Conservation (phyloP, 257 asterid genomes). For the Plectranthus barbatus region DNA sequence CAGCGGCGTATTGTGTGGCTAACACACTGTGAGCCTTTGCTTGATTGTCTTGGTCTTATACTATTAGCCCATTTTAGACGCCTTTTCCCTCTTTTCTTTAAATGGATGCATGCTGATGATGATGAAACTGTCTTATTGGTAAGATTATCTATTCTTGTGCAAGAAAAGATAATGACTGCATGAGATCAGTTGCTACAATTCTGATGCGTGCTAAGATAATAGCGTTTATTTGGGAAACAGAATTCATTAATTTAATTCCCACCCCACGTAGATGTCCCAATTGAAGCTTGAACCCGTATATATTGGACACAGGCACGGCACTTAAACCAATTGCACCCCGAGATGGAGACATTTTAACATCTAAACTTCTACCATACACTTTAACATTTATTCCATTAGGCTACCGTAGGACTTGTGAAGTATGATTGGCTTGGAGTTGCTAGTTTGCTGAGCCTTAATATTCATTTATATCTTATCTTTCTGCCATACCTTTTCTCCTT, state of each 20-base stretch:
- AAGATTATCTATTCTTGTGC: slow-evolving; percentile 18
- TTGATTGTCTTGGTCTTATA: slow-evolving; percentile 57
- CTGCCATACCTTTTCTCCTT: background rate
- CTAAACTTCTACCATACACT: too few relatives aligned
- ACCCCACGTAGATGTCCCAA: too few relatives aligned
- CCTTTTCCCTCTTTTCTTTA: slow-evolving; percentile 79
- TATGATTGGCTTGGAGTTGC: background rate
- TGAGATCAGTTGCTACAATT: background rate
- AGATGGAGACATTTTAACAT: too few relatives aligned
- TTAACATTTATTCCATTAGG: too few relatives aligned
- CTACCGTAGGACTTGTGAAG: too few relatives aligned
- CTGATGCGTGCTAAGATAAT: background rate
- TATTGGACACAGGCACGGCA: too few relatives aligned
- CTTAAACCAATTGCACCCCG: too few relatives aligned
- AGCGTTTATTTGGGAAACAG: too few relatives aligned
- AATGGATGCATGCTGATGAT: slow-evolving; percentile 92
- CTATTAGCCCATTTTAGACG: slow-evolving; percentile 77
- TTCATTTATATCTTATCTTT: slow-evolving; percentile 2
- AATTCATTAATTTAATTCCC: too few relatives aligned
- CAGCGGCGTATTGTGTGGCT: slow-evolving; percentile 81
- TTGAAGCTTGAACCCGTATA: too few relatives aligned
- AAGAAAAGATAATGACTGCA: background rate
- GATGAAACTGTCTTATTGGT: slow-evolving; percentile 83
- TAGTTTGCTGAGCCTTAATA: background rate
- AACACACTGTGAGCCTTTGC: slow-evolving; percentile 58